These are phyloP conservation scores for Volvariella surrecta DNA, from an alignment of 1,284 basidiomycete species.

Conservation along the genomic window DNA sequence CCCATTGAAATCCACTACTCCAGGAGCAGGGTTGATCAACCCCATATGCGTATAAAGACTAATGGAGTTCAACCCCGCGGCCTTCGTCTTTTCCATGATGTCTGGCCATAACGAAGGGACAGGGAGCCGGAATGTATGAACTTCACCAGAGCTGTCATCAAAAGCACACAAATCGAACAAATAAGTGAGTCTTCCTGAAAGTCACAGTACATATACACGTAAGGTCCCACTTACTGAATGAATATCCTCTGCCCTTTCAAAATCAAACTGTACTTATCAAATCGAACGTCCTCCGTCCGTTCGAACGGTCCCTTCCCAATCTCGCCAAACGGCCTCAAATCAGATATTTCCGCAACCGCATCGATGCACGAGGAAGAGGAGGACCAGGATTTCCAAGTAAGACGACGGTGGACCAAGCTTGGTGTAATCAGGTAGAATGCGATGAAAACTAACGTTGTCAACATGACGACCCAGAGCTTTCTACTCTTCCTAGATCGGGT, in stretches of 20 bases:
- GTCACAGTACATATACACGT: not conserved
- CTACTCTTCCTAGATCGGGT: too few relatives aligned
- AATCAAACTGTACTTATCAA: constrained; percentile 51
- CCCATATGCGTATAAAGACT: constrained; percentile 74
- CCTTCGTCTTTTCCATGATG: constrained; percentile 74
- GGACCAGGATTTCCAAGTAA: too few relatives aligned
- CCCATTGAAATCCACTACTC: constrained; percentile 61
- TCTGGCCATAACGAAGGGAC: constrained; percentile 77
- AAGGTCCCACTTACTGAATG: constrained; percentile 32
- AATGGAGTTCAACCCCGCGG: constrained; percentile 71
- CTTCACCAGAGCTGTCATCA: constrained; percentile 53
- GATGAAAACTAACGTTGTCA: too few relatives aligned
- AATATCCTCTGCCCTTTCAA: constrained; percentile 47
- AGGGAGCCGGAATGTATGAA: constrained; percentile 78
- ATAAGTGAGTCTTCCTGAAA: not conserved
- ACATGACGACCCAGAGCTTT: too few relatives aligned
- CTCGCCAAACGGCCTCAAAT: too few relatives aligned
- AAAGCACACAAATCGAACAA: not conserved
- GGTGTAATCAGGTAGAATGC: too few relatives aligned
- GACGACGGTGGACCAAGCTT: too few relatives aligned
- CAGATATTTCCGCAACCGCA: too few relatives aligned
- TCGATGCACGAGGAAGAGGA: too few relatives aligned
- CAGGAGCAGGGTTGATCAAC: constrained; percentile 66
- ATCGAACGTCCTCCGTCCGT: constrained; percentile 34
- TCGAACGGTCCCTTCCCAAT: constrained; percentile 1